Evolutionary conservation across 306 rosid species (phyloP).

Genomic region (Oemleria cerasiformis): DNA sequence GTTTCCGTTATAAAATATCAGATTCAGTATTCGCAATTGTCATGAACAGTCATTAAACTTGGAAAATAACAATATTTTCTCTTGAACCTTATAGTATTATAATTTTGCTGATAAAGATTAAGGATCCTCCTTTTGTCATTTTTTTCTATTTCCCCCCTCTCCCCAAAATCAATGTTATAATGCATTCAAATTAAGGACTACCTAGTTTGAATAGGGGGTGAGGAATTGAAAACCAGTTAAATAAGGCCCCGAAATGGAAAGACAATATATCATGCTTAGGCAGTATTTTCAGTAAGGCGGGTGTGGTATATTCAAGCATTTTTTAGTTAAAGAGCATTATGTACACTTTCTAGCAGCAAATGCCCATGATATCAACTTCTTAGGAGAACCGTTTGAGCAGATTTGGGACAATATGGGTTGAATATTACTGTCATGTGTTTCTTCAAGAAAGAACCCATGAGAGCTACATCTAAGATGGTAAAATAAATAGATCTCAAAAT

Average conservation of each 20-base stretch:
- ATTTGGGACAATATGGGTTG: not conserved
- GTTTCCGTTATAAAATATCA: not conserved
- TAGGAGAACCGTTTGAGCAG: not conserved
- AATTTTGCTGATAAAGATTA: not conserved
- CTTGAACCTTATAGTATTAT: not conserved
- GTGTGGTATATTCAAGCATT: not conserved
- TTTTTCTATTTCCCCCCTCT: not conserved
- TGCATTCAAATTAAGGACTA: conserved; percentile 3
- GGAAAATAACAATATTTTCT: not conserved
- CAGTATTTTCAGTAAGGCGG: not conserved
- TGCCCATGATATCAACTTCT: too few relatives aligned
- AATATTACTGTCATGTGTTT: not conserved
- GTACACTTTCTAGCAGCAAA: not conserved
- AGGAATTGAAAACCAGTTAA: not conserved
- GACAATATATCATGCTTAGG: not conserved
- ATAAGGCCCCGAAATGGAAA: not conserved
- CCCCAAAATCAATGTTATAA: not conserved
- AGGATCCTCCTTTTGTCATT: not conserved
- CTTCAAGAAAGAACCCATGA: not conserved
- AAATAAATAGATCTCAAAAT: not conserved
- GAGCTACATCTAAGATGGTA: not conserved
- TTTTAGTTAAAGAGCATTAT: not conserved
- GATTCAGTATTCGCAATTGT: not conserved
- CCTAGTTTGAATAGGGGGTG: not conserved
- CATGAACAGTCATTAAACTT: not conserved